Percentiles rank a stretch among this genome's conserved stretches.
These are phyloP conservation scores for Monosporascus ibericus DNA, from an alignment of 2,329 filamentous ascomycete genomes.

Conservation along the genomic window DNA sequence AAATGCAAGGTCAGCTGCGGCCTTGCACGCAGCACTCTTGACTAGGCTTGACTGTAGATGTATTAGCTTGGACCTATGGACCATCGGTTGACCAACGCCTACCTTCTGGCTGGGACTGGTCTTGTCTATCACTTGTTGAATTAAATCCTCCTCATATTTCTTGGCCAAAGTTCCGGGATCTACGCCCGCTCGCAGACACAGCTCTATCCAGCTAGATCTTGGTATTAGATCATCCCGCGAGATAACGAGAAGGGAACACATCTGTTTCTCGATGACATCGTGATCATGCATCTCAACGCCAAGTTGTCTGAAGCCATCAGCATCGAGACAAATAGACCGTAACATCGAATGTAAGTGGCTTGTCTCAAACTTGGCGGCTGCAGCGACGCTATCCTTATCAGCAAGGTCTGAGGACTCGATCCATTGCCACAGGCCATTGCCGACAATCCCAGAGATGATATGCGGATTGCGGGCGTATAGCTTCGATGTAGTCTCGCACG, in stretches of 20 bases:
- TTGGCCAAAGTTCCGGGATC: constrained; percentile 77
- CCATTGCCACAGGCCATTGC: constrained; percentile 76
- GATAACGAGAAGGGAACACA: constrained; percentile 71
- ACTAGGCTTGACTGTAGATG: constrained; percentile 33
- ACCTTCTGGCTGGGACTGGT: constrained; percentile 37
- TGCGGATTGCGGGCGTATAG: constrained; percentile 57
- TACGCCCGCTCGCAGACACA: constrained; percentile 70
- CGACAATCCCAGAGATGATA: constrained; percentile 55
- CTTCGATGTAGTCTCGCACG: constrained; percentile 53
- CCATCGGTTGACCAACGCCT: constrained; percentile 11
- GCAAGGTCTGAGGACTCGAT: constrained; percentile 57
- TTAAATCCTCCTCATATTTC: constrained; percentile 55
- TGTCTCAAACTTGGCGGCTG: constrained; percentile 57
- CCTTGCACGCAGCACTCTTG: constrained; percentile 70
- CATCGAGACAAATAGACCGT: constrained; percentile 56
- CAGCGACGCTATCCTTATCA: constrained; percentile 73
- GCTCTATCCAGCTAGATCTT: constrained; percentile 78
- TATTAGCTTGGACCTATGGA: constrained; percentile 7
- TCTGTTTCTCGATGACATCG: constrained; percentile 57
- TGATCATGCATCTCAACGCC: constrained; percentile 35
- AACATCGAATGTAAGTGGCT: constrained; percentile 56
- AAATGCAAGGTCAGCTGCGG: constrained; percentile 87
- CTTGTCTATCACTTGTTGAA: constrained; percentile 60
- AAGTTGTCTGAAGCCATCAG: constrained; percentile 41
- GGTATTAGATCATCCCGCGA: constrained; percentile 73